Evolutionary conservation across 306 rosid species (phyloP).

Genomic region (Cicer chorassanicum): DNA sequence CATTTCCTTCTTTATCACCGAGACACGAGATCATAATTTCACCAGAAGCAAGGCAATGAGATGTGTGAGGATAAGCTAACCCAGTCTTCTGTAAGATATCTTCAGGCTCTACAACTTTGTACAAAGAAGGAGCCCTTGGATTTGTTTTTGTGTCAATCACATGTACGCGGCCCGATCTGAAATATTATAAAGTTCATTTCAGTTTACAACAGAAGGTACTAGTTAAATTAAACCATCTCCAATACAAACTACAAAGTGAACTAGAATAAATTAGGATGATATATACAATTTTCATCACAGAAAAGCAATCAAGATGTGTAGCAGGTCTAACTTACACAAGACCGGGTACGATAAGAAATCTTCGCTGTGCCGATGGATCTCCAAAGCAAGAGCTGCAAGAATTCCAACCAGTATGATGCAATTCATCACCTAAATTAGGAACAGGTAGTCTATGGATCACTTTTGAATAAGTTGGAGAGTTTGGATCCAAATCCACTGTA

Average conservation of each 20-base stretch:
- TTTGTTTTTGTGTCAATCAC: slow-evolving; percentile 78
- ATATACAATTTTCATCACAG: background rate
- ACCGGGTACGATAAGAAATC: slow-evolving; percentile 71
- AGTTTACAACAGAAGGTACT: background rate
- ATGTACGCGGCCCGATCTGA: slow-evolving; percentile 87
- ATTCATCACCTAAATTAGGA: slow-evolving; percentile 78
- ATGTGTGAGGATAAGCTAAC: slow-evolving; percentile 91
- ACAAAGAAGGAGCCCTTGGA: slow-evolving; percentile 83
- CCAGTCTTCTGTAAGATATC: slow-evolving; percentile 80
- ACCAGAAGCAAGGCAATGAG: slow-evolving; percentile 98
- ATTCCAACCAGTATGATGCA: slow-evolving; percentile 96
- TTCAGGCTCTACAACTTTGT: slow-evolving; percentile 76
- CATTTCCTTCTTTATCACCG: slow-evolving; percentile 92
- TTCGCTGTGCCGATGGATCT: slow-evolving; percentile 72
- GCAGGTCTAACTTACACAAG: slow-evolving; percentile 69
- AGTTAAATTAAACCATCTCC: no score
- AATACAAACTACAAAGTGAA: no score
- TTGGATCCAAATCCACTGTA: slow-evolving; percentile 88
- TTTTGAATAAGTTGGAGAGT: slow-evolving; percentile 79
- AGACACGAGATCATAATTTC: slow-evolving; percentile 88
- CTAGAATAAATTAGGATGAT: no score
- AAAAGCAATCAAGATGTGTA: background rate
- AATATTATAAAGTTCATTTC: slow-evolving; percentile 33
- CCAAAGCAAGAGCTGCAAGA: slow-evolving; percentile 96
- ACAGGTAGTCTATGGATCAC: slow-evolving; percentile 77